These are phyloP conservation scores for Kwoniella europaea DNA, from an alignment of 768 basidiomycete genomes.

Conservation along the genomic window DNA sequence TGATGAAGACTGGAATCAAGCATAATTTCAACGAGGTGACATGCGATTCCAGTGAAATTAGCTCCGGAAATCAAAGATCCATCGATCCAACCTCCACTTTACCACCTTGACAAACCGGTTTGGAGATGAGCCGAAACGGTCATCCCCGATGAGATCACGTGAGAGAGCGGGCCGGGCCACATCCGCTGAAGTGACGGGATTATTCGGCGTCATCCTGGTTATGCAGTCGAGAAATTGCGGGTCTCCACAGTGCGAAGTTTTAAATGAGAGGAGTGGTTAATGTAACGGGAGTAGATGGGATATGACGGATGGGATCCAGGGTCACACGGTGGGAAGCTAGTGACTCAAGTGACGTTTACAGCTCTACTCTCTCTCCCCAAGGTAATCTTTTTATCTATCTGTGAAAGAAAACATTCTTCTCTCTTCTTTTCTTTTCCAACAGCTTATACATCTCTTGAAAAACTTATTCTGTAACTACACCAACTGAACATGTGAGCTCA, in stretches of 20 bases:
- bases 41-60: constrained; percentile 1
- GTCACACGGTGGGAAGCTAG: background rate
- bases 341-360: background rate
- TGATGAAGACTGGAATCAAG: background rate
- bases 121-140: background rate
- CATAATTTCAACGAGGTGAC: background rate
- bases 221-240: constrained; percentile 7
- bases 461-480: background rate
- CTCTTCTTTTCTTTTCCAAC: background rate
- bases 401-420: background rate
- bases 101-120: too few relatives aligned
- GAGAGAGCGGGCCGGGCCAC: constrained; percentile 13
- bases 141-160: background rate
- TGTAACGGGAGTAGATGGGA: background rate
- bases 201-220: constrained; percentile 10
- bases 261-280: constrained; percentile 8
- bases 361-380: background rate
- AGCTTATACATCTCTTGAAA: background rate
- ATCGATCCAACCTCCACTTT: background rate
- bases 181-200: constrained; percentile 1
- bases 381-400: background rate
- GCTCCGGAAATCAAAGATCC: background rate
- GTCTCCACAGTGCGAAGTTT: background rate
- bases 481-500: background rate
- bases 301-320: background rate